Percentiles rank a stretch among this genome's conserved stretches.
phyloP scores from a whole-genome alignment of 768 basidiomycete species.

The Daedalea quercina region DNA sequence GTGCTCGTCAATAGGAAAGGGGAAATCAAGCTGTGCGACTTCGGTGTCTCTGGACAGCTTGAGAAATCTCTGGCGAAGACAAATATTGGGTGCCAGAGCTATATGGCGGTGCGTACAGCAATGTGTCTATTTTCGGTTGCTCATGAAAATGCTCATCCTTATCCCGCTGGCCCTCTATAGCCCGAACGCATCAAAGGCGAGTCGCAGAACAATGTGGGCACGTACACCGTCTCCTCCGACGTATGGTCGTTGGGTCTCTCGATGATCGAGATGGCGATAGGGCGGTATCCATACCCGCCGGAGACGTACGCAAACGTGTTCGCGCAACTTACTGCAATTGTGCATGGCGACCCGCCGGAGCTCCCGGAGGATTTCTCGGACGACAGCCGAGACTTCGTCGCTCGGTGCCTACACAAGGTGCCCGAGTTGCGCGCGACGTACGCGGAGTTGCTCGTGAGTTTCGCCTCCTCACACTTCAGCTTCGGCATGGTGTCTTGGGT shows the following conservation, averaged over 20 bases:
- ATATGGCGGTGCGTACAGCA: conserved; percentile 80
- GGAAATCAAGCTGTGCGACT: conserved; percentile 92
- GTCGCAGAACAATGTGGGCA: conserved; percentile 75
- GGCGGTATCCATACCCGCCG: conserved; percentile 92
- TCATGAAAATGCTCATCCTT: neutral
- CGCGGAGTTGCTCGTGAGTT: conserved; percentile 67
- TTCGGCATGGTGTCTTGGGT: neutral
- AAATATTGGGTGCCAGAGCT: conserved; percentile 97
- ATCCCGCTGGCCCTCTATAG: conserved; percentile 28
- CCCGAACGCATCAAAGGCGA: conserved; percentile 97
- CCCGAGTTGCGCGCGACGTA: conserved; percentile 79
- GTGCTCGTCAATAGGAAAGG: conserved; percentile 87
- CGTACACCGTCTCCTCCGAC: conserved; percentile 95
- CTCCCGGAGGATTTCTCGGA: conserved; percentile 68
- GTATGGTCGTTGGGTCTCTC: conserved; percentile 96
- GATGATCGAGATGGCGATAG: conserved; percentile 88
- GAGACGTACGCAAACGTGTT: conserved; percentile 97
- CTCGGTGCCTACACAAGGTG: conserved; percentile 73
- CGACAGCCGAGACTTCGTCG: conserved; percentile 77
- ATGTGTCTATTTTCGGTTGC: no score
- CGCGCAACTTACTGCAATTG: conserved; percentile 94
- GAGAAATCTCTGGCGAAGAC: conserved; percentile 96
- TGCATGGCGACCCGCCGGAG: conserved; percentile 87
- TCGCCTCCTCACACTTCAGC: neutral
- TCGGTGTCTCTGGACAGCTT: conserved; percentile 97